Percentiles rank a stretch among this genome's conserved stretches.
These are phyloP conservation scores for Paratrimastix pyriformis DNA, from an alignment of 78 protist genomes.

Conservation along the genomic window DNA sequence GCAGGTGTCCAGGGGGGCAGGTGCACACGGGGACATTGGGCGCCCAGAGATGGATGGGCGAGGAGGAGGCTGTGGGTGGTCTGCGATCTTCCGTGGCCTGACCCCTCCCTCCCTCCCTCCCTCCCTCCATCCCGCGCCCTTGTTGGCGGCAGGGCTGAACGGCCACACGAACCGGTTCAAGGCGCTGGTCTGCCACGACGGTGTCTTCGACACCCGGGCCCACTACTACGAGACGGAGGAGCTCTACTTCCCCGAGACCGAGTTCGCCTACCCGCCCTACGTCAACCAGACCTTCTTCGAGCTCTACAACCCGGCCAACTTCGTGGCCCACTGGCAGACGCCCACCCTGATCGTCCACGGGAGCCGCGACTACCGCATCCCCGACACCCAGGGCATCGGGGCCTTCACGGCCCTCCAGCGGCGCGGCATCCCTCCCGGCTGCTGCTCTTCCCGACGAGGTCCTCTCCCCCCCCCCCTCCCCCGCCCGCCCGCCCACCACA, in stretches of 20 bases:
- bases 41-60: no score
- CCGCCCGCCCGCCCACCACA: no score
- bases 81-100: neutral
- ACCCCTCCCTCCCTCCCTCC: neutral
- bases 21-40: neutral
- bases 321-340: neutral
- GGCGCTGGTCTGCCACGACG: conserved; percentile 4
- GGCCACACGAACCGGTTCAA: conserved; percentile 3
- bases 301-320: neutral
- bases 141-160: neutral
- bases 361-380: neutral
- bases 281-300: neutral
- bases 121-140: neutral
- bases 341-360: neutral
- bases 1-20: neutral
- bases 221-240: neutral
- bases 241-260: neutral
- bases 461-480: no score
- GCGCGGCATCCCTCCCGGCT: neutral
- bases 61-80: no score
- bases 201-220: neutral
- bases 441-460: neutral
- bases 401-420: neutral
- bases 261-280: neutral
- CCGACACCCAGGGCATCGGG: neutral